Base-by-base conservation (phyloP, 495 filamentous ascomycete species). In the Penicillium manginii region DNA sequence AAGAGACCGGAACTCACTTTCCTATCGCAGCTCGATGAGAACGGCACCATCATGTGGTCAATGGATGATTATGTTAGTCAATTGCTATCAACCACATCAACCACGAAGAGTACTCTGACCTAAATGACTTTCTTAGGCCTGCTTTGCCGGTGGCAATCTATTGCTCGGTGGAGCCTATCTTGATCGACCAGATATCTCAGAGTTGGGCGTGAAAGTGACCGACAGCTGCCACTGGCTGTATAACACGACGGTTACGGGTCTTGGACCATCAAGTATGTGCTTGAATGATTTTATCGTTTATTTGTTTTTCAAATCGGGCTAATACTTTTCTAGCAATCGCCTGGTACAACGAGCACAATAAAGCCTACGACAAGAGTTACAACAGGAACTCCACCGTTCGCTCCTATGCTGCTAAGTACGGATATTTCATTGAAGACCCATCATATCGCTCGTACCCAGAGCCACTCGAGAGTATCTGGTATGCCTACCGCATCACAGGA, bases 121-220 rank as follows among this genome's bases (percentile, higher is more conserved):
- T 53, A 45, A 10, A 26, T 8, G 15, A n/a, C 9, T 29, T 17
- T 64, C 69, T 43, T 71, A 76, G 52, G 62, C 89, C 11, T 91
- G 90, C 70, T 93, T 93, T 67, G 80, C 84, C 52, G 89, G 87
- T 18, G 90, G 90, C 6, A 91, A 87, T 67, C 88, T 93, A 69
- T 85, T 92, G 50, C 83, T 92, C n/a, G 90, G 88, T 21, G 90
- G 88, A 2, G 72, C 85, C 0, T 84, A 84, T 4, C 82, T 92
- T 15, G 69, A 77, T 18, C 64, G 76, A 19, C 71, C 81, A 35
- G 71, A 83, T 2, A 89, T 90, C 64, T 74, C 81, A 35, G 70
- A 86, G 33, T 88, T 90, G 56, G 90, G 90, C 2, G 75, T 92
- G 6, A 67, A 77, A 1, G 82, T 92, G n/a, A 83, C 87, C 1